Base-by-base conservation (phyloP, 805 yeast species). In the Torulaspora quercuum region DNA sequence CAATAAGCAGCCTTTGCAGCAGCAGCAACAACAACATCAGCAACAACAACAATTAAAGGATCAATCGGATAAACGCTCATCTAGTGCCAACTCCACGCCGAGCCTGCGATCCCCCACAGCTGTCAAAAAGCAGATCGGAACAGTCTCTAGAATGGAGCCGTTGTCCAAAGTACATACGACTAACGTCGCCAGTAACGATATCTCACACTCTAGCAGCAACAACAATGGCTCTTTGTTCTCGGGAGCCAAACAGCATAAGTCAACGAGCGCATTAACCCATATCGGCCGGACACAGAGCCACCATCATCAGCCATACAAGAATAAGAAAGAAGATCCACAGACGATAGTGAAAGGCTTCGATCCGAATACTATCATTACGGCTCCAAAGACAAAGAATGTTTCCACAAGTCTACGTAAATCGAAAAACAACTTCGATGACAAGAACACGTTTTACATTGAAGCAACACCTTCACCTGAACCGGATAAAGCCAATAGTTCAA, bases 321-420 rank as follows among this genome's bases (percentile, higher is more conserved):
- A 17, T 4, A 35, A 33, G 33, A 48, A 44, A 21, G 50, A 47
- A 34, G 44, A 41, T 14, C 55, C 55, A 7, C 45, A 39, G 30
- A 45, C 37, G 12, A 43, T 54, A 10, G 49, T 51, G 5, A 51
- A 43, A 12, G 59, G 59, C 5, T 54, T 54, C 30, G 54, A 52
- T 31, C 47, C 59, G 11, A 51, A 39, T 16, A 44, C 45, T 4
- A 29, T 45, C 6, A 44, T 48, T n/a, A 48, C 50, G 11, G 38
- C 37, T 17, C 14, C 14, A 6, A 35, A 35, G 16, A 24, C 14
- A 13, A 22, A 20, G 13, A 32, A 19, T 19, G 14, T 22, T 9
- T 15, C 33, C n/a, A 12, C 17, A 10, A 2, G 11, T 13, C 16
- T 22, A 2, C 24, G 17, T 8, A 30, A 20, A 11, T 12, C 26